Conservation (phyloP, 23 red algal species). For the Gracilaria gracilis region DNA sequence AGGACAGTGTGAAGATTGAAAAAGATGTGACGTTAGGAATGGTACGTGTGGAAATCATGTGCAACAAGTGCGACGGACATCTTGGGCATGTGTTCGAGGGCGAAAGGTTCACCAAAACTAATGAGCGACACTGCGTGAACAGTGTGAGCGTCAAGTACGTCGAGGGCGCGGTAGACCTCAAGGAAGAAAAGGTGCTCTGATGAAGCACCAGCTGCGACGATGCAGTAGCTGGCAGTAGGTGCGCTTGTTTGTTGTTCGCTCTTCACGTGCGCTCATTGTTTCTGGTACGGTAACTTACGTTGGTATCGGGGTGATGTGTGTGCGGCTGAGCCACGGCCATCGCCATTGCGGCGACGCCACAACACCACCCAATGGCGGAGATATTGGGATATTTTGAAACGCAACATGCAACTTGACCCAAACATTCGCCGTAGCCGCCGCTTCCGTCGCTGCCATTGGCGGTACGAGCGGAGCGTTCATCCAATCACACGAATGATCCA, state of each 20-base stretch:
- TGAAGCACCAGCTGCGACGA: too few species aligned
- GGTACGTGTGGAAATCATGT: constrained; percentile 87
- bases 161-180: constrained; percentile 2
- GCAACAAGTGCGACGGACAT: constrained; percentile 74
- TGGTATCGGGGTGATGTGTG: too few species aligned
- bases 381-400: not conserved
- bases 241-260: not conserved
- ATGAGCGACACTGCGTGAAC: constrained; percentile 97
- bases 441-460: not conserved
- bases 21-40: constrained; percentile 72
- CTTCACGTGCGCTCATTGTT: too few species aligned
- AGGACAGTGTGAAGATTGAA: constrained; percentile 58
- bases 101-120: constrained; percentile 78
- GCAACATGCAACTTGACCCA: not conserved
- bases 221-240: too few species aligned
- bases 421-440: not conserved
- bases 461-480: not conserved
- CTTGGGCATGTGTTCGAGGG: constrained; percentile 92
- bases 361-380: too few species aligned
- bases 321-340: not conserved
- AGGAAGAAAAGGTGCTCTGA: constrained; percentile 69
- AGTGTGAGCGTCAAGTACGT: constrained; percentile 70
- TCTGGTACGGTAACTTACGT: too few species aligned
- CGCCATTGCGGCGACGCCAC: too few species aligned
- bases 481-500: not conserved